A percentile compares a stretch with the other conserved stretches of the same genome.
phyloP scores from a whole-genome alignment of 2,329 filamentous ascomycete species.

The Monilinia vaccinii-corymbosi region DNA sequence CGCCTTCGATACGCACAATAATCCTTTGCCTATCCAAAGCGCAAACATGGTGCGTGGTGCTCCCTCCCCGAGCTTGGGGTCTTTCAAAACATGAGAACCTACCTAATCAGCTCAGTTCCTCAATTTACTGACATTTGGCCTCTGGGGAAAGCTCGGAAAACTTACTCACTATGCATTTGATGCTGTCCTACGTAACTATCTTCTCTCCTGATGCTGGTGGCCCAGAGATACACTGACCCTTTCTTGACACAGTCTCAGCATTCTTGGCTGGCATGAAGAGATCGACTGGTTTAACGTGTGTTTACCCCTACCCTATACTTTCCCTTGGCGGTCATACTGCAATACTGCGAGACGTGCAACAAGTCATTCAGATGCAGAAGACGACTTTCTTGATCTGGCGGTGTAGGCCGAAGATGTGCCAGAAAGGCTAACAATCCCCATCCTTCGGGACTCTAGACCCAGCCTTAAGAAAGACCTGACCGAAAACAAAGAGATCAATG shows the following conservation, averaged over 20 bases:
- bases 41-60: slow-evolving; percentile 35
- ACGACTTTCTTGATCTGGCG: neutral
- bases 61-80: neutral
- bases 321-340: neutral
- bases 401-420: slow-evolving; percentile 2
- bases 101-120: slow-evolving; percentile 45
- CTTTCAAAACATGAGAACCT: slow-evolving; percentile 34
- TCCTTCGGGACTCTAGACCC: slow-evolving; percentile 41
- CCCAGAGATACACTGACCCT: neutral
- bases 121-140: slow-evolving; percentile 59
- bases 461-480: slow-evolving; percentile 85
- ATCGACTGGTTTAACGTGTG: slow-evolving; percentile 95
- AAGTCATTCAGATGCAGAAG: neutral
- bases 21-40: neutral
- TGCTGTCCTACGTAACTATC: slow-evolving; percentile 71
- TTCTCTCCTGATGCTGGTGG: neutral
- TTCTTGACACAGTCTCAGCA: slow-evolving; percentile 62
- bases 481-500: slow-evolving; percentile 73
- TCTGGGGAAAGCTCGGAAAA: slow-evolving; percentile 76
- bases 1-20: neutral
- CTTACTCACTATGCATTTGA: slow-evolving; percentile 94
- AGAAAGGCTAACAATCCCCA: slow-evolving; percentile 38
- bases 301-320: slow-evolving; percentile 26
- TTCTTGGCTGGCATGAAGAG: slow-evolving; percentile 96
- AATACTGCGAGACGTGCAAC: neutral